phyloP scores from a whole-genome alignment of 257 asterid species.

The Coffea eugenioides region DNA sequence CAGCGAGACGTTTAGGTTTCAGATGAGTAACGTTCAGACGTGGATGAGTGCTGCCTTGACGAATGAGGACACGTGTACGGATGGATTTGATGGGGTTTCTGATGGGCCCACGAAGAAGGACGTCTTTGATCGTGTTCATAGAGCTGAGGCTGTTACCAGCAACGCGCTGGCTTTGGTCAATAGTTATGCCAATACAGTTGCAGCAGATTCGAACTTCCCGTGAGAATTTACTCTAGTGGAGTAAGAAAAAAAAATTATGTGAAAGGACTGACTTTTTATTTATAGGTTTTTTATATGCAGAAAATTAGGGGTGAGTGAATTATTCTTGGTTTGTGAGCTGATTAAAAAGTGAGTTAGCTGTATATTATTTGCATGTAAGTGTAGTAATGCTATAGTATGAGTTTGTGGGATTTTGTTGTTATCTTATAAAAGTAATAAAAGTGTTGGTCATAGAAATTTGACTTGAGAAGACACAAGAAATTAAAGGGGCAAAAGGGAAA shows the following conservation, averaged over 20 bases:
- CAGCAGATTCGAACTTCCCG: background rate
- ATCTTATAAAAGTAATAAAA: background rate
- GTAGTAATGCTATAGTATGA: background rate
- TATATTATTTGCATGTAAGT: background rate
- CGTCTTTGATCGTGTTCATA: conserved; percentile 45
- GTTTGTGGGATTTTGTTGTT: background rate
- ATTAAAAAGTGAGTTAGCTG: background rate
- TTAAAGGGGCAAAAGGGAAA: background rate
- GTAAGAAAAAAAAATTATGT: too few relatives aligned
- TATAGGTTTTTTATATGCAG: background rate
- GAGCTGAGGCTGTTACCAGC: conserved; percentile 62
- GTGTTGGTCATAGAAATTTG: background rate
- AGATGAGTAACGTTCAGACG: conserved; percentile 85
- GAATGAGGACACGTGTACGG: conserved; percentile 84
- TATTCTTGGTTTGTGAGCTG: background rate
- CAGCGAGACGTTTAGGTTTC: conserved; percentile 61
- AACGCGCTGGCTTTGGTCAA: conserved; percentile 85
- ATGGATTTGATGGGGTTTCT: conserved; percentile 60
- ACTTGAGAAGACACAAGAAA: background rate
- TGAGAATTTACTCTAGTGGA: background rate
- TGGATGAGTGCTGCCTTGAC: conserved; percentile 98
- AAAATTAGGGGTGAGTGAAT: background rate
- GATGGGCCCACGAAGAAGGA: conserved; percentile 47
- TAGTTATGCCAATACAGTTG: conserved; percentile 44
- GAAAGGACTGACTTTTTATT: background rate